These are phyloP conservation scores for Magnolia officinalis DNA, from an alignment of 164 flowering plant genomes.

Conservation along the genomic window DNA sequence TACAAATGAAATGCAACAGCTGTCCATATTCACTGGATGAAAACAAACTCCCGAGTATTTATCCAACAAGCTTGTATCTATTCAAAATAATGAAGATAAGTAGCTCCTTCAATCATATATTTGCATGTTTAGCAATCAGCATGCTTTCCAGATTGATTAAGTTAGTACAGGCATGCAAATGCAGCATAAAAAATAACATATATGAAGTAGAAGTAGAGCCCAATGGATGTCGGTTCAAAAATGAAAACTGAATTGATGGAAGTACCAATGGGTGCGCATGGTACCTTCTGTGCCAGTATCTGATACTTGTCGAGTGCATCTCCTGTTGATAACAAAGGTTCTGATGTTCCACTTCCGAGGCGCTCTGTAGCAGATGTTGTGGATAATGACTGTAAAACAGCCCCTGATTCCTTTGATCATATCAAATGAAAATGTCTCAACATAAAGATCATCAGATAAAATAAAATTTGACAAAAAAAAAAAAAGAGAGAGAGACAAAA, in stretches of 20 bases:
- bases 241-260: not conserved
- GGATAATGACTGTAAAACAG: constrained; percentile 41
- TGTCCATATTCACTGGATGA: too few relatives aligned
- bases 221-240: not conserved
- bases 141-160: too few relatives aligned
- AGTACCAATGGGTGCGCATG: not conserved
- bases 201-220: not conserved
- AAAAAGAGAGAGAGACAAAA: not conserved
- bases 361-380: constrained; percentile 49
- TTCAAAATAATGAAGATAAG: too few relatives aligned
- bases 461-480: not conserved
- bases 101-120: too few relatives aligned
- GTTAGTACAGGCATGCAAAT: not conserved
- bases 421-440: not conserved
- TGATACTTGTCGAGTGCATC: constrained; percentile 89
- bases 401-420: constrained; percentile 49
- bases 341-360: constrained; percentile 43
- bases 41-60: too few relatives aligned
- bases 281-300: constrained; percentile 72
- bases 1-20: too few relatives aligned
- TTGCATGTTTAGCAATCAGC: too few relatives aligned
- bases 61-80: too few relatives aligned
- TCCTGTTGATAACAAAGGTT: constrained; percentile 63
- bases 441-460: not conserved
- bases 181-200: not conserved